Percentiles rank a stretch among this genome's conserved stretches.
Evolutionary conservation across 106 monocot species (phyloP).

Genomic region (Platanthera guangdongensis): DNA sequence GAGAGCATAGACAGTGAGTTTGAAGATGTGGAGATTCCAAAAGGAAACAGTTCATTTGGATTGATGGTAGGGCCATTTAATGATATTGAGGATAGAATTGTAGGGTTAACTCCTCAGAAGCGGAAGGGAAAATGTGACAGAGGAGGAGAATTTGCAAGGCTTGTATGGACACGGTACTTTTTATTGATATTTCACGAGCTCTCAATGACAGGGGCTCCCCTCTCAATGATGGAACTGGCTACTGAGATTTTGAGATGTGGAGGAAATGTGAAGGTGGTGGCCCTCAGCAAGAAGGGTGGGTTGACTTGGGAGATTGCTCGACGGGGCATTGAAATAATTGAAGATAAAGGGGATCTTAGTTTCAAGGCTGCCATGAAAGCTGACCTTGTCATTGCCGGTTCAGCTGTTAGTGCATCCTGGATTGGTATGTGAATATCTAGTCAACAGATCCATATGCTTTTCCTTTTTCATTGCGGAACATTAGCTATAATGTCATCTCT

Average conservation of each 20-base stretch:
- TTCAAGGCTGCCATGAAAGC: slow-evolving; percentile 68
- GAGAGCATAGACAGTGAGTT: slow-evolving; percentile 19
- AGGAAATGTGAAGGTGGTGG: slow-evolving; percentile 60
- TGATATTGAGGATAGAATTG: slow-evolving; percentile 54
- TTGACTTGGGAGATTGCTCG: slow-evolving; percentile 59
- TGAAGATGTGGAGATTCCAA: slow-evolving; percentile 46
- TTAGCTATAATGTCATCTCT: background rate
- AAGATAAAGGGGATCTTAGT: slow-evolving; percentile 54
- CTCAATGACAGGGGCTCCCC: slow-evolving; percentile 91
- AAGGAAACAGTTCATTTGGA: slow-evolving; percentile 67
- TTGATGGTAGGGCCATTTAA: slow-evolving; percentile 77
- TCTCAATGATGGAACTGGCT: slow-evolving; percentile 94
- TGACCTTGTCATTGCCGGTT: slow-evolving; percentile 83
- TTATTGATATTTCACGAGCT: slow-evolving; percentile 88
- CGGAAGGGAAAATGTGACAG: slow-evolving; percentile 59
- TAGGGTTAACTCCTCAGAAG: slow-evolving; percentile 61
- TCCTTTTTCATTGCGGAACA: background rate
- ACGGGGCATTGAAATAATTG: slow-evolving; percentile 72
- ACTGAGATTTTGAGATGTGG: slow-evolving; percentile 83
- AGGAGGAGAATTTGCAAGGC: slow-evolving; percentile 47
- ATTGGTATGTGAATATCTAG: slow-evolving; percentile 47
- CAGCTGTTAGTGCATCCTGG: slow-evolving; percentile 91
- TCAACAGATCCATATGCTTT: background rate
- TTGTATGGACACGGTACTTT: slow-evolving; percentile 65
- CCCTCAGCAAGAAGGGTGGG: slow-evolving; percentile 77